Base-by-base conservation (phyloP, 2,329 filamentous ascomycete species). In the Arthrobotrys musiformis region DNA sequence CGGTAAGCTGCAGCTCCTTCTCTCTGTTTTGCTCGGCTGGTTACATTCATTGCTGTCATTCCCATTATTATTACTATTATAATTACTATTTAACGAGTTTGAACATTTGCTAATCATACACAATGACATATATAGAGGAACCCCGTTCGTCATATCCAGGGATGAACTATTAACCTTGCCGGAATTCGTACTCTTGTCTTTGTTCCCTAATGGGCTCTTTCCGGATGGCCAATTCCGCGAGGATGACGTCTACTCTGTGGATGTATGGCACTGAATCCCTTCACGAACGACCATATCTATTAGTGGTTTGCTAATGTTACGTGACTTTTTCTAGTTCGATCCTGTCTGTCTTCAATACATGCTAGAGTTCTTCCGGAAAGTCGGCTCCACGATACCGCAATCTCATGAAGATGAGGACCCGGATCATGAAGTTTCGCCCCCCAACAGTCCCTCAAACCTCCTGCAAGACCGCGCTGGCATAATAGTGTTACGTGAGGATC, bases 131-230 rank as follows among this genome's bases (percentile, higher is more conserved):
- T 67, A 22, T n/a, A 97, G 95, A 84, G 95, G 94, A 80, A 95
- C 92, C 72, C 91, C 93, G 80, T 99, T 99, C 84, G 94, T 94
- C 17, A 89, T 99, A 60, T 98, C 94, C 13, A 88, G 95, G 83
- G 95, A 99, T 82, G 95, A 99, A 84, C 88, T 99, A 63, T 86
- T 99, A 79, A 99, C 95, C 8, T 87, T 99, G 58, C 95, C 95
- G 64, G 95, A 99, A 86, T 99, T 99, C 82, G 95, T 99, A 52
- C 88, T 99, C 50, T 87, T 99, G 44, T 99, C 95, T n/a, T 87
- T 99, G 44, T 99, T 99, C 81, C 95, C 95, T 42, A 99, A 99
- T 83, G 95, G 95, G n/a, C 88, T 99, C 24, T 93, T 99, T 79
- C 95, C 95, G 4, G 95, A 99, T 30, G 94, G 94, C 15, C 94